Evolutionary conservation across 805 yeast genomes (phyloP).

Genomic region (Saturnispora zaruensis): DNA sequence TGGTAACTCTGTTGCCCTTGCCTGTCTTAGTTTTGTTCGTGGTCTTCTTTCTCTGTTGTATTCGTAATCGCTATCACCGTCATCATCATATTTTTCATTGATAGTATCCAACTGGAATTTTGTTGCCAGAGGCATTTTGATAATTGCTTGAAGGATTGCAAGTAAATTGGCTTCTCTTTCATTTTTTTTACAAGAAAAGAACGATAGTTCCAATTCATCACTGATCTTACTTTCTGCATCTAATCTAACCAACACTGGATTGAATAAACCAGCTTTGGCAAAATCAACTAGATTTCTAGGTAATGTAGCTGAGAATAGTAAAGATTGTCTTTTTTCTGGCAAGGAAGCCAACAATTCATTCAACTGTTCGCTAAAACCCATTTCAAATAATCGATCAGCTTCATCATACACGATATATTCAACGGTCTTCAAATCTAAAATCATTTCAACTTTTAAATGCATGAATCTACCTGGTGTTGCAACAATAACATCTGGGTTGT

Average conservation of each 20-base stretch:
- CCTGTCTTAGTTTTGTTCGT: conserved; percentile 43
- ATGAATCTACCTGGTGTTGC: conserved; percentile 98
- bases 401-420: conserved; percentile 95
- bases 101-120: conserved; percentile 54
- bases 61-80: conserved; percentile 44
- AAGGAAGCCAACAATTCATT: conserved; percentile 79
- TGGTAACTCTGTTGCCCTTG: conserved; percentile 78
- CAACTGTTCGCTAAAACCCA: conserved; percentile 92
- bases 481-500: conserved; percentile 87
- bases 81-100: conserved; percentile 39
- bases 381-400: conserved; percentile 92
- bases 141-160: conserved; percentile 70
- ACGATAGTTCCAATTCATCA: conserved; percentile 85
- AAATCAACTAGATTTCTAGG: conserved; percentile 90
- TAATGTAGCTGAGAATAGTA: conserved; percentile 88
- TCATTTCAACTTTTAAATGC: conserved; percentile 95
- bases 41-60: conserved; percentile 26
- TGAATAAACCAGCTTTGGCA: conserved; percentile 91
- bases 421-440: conserved; percentile 67
- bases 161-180: conserved; percentile 87
- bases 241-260: conserved; percentile 85
- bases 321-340: conserved; percentile 77
- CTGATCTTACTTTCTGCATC: conserved; percentile 91
- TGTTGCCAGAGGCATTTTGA: conserved; percentile 75
- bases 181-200: conserved; percentile 65